phyloP scores from a whole-genome alignment of 768 basidiomycete genomes.

The Kwoniella botswanensis region DNA sequence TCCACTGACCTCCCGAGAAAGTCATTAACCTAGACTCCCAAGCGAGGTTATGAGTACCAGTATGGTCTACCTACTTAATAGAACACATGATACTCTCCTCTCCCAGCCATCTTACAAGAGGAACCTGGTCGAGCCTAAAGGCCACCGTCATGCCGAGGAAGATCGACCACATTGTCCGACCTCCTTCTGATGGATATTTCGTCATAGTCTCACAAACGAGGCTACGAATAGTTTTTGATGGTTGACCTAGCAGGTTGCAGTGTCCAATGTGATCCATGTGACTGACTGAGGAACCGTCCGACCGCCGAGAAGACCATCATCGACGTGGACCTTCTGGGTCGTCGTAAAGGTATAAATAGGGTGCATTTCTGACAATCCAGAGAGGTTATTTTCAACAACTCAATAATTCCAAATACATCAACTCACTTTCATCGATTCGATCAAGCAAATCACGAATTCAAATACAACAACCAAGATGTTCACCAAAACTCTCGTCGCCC shows the following conservation, averaged over 20 bases:
- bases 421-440: not conserved
- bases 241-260: not conserved
- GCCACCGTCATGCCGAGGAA: not conserved
- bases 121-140: not conserved
- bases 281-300: not conserved
- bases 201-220: not conserved
- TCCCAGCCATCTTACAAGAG: too few relatives aligned
- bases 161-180: not conserved
- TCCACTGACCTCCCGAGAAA: too few relatives aligned
- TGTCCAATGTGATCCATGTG: not conserved
- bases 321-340: not conserved
- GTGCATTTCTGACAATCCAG: not conserved
- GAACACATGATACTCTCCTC: too few relatives aligned
- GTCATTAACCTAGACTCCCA: not conserved
- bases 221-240: not conserved
- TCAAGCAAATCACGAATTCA: not conserved
- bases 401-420: not conserved
- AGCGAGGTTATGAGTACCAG: not conserved
- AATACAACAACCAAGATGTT: slow-evolving; percentile 1
- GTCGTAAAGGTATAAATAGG: slow-evolving; percentile 7
- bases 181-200: not conserved
- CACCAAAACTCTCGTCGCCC: slow-evolving; percentile 8
- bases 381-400: not conserved
- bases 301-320: not conserved
- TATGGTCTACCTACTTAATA: not conserved